Base-by-base conservation (phyloP, 495 filamentous ascomycete genomes). In the Annulohypoxylon bovei region DNA sequence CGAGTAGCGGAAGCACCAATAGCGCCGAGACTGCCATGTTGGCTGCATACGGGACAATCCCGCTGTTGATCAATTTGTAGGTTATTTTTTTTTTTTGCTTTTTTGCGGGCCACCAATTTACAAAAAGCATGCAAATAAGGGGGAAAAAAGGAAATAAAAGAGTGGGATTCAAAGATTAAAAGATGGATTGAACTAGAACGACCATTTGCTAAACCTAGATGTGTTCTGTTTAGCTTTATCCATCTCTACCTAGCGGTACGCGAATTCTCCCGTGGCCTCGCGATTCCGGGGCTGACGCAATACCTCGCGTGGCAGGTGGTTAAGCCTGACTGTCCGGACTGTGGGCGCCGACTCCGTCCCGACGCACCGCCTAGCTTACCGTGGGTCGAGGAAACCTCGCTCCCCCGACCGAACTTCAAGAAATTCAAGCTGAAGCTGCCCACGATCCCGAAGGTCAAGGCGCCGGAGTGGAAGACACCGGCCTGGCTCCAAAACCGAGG, bases 51-150 rank as follows among this genome's bases (percentile, higher is more conserved):
- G 75, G 70, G 6, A 83, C 80, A 1, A 72, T 83, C 16, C 79
- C 80, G 33, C 63, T 82, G 52, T 28, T 82, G 28, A 50, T 74
- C 14, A 83, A 81, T 65, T 81, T 81, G 80, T 82, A 68, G 68
- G 79, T 69, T 65, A 50, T 30, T 12, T 12, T 37, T 8, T 32
- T 4, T 32, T 4, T 32, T 4, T 32, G 4, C 22, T 16, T n/a
- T 42, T 47, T 25, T 7, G 44, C 22, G 8, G 44, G 46, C 11
- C 14, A 25, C 20, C 12, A 50, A 28, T 28, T 20, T 3, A 42
- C 0, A n/a, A 40, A 6, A 40, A 40, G 16, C 0, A 0, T 3
- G 14, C 14, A 37, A 11, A 40, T 40, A 4, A 16, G 6, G 0
- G n/a, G 37, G 5, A 16, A 16, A 16, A 16, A 16, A 40, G 1